Evolutionary conservation across 2,329 filamentous ascomycete genomes (phyloP), one percentile per base, ranked within the genome.

Genomic region (Claviceps sp.): DNA sequence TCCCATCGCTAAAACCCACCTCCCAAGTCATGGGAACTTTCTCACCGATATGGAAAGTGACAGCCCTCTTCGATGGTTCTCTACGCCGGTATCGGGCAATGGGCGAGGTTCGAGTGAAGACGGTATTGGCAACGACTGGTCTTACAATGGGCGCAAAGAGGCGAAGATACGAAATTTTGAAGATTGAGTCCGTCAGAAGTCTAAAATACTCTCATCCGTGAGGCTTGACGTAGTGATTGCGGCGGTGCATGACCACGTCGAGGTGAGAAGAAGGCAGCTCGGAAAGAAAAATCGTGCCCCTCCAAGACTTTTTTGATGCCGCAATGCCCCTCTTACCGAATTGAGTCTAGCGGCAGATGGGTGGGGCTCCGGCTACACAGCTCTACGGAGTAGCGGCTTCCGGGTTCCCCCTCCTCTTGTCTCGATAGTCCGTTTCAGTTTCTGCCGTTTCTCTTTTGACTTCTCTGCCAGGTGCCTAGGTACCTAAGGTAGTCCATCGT

Each of bases 271-370:
- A 44, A 14, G 24, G 43, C 4, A 34, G 16, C 13, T 5, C 18
- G 26, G 43, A n/a, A 30, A 20, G 44, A 56, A 60, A 62, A 60
- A 59, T 48, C 55, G 50, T 54, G 55, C 58, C 57, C 58, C 58
- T 59, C 58, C 49, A 51, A 37, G 30, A 41, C 38, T 44, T 44
- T 51, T 30, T 37, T 34, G 50, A 41, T 53, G 51, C 55, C 37
- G 51, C 14, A 38, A 43, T 48, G 57, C 64, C 64, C 65, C 64
- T 65, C 65, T 59, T 66, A 59, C 65, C 54, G 9, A 5, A 50
- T 61, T 18, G 2, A 56, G 64, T 30, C 55, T 67, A 66, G 64
- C 55, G 48, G 24, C n/a, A 37, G n/a, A 47, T 18, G 5, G 13
- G 42, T 20, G 42, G 22, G 2, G 38, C 5, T 26, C 13, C 42